Base-by-base conservation (phyloP, 208 protist genomes). In the Wallacemonas sp. region DNA sequence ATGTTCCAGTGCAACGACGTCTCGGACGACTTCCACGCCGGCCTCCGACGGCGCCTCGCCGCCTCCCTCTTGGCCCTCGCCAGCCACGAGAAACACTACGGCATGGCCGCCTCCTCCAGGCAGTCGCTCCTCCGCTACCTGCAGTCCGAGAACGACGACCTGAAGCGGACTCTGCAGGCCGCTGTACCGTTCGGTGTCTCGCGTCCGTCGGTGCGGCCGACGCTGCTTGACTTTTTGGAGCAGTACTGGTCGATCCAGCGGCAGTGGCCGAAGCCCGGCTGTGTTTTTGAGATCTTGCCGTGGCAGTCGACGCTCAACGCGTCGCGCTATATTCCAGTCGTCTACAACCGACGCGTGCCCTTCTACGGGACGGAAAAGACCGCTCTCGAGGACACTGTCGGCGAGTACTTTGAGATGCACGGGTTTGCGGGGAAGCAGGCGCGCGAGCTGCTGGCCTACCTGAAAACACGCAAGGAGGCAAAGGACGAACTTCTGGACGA, bases 181-280 rank as follows among this genome's bases (percentile, higher is more conserved):
- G 5, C 52, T 3, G 52, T 59, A n/a, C 52, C 52, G 7, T 36
- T 59, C 52, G 52, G 52, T 4, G n/a, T 42, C 16, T 42, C 52
- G 14, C 52, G 32, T 5, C 3, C 32, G 2, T 49, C 50, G 4
- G 68, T 42, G 1, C 69, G 54, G 22, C 44, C 63, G 23, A 78
- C 76, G 16, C 48, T 91, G 42, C 78, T 85, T 63, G 76, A 73
- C 4, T 68, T 65, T 50, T 59, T 90, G 28, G 64, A 57, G 20
- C 23, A 63, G 18, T 92, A 91, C 65, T 95, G 89, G 89, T 61
- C 83, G 31, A 74, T 83, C 32, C 74, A 66, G 48, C 71, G 75
- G 72, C 86, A 81, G 67, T 95, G 90, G 87, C 87, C 87, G 5
- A 92, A 93, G 65, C 65, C 82, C 0, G 90, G 90, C 11, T 93